Evolutionary conservation across 495 filamentous ascomycete species (phyloP), one percentile per base, ranked within the genome.

Genomic region (Neurospora tetraspora): DNA sequence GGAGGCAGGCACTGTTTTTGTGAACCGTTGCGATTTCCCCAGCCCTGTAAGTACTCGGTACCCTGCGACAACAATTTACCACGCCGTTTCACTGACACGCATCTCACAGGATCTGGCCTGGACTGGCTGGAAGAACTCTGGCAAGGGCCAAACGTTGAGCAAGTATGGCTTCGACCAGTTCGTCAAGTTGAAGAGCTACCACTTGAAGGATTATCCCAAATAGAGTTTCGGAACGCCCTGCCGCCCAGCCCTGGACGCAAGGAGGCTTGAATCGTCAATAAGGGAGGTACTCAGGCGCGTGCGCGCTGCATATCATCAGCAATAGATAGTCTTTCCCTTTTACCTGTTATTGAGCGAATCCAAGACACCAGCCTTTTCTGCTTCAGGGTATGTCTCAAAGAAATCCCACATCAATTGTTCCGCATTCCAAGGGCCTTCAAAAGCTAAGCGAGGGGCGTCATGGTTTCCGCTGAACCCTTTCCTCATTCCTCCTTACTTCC

Each of bases 111-210:
- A 99, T 81, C 91, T 99, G 69, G 96, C 96, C 14, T 99, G 96
- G 96, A 94, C 93, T 2, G 96, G 96, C 6, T 98, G 94, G 95
- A 99, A 99, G 85, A 91, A 94, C 76, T 97, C 93, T 34, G 96
- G 96, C 59, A 91, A 93, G 78, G 96, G 96, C 37, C 90, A 91
- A 70, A 98, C 94, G 1, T 81, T 99, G 79, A 96, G 94, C 80
- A 92, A 84, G 75, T 95, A 93, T 71, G 96, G 93, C 7, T 99
- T 94, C 77, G 96, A 97, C 73, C 94, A 96, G 77, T 98, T 98
- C 77, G 90, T 94, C 72, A 97, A 95, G 86, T 83, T 97, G 77
- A 98, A 98, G 89, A 98, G 93, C 83, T 96, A 91, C 81, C 96
- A 99, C 79, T 80, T 98, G 75, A 98, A 97, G 81, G 89, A 96